phyloP scores from a whole-genome alignment of 169 alveolate species.

The Miamiensis avidus region DNA sequence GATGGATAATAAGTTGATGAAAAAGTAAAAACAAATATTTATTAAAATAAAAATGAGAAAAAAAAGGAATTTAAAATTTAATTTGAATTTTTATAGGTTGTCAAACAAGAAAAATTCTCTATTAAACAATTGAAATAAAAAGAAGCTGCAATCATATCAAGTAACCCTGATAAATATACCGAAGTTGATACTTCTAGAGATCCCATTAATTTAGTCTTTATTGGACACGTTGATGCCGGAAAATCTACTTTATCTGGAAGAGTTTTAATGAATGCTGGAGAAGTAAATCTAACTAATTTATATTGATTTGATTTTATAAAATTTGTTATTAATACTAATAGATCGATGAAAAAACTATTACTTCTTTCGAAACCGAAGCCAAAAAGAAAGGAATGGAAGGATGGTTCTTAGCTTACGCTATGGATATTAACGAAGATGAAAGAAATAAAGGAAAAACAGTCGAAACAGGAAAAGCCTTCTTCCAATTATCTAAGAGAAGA shows the following conservation, averaged over 20 bases:
- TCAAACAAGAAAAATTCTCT: neutral
- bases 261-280: conserved; percentile 89
- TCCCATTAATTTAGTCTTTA: conserved; percentile 93
- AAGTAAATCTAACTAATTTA: conserved; percentile 59
- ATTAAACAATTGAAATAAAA: neutral
- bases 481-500: conserved; percentile 92
- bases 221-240: conserved; percentile 99
- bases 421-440: conserved; percentile 99
- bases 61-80: too few species aligned
- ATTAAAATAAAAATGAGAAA: too few species aligned
- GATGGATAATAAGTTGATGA: neutral
- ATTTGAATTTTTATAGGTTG: neutral
- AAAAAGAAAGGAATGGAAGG: conserved; percentile 97
- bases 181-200: conserved; percentile 46
- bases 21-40: too few species aligned
- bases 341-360: conserved; percentile 93
- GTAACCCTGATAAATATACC: conserved; percentile 8
- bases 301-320: too few species aligned
- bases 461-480: conserved; percentile 98
- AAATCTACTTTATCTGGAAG: conserved; percentile 99
- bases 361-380: conserved; percentile 98
- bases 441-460: conserved; percentile 98
- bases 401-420: conserved; percentile 99
- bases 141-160: neutral
- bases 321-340: too few species aligned